A percentile compares a stretch with the other conserved stretches of the same genome.
phyloP scores from a whole-genome alignment of 1,284 basidiomycete genomes.

The Testicularia cyperi region DNA sequence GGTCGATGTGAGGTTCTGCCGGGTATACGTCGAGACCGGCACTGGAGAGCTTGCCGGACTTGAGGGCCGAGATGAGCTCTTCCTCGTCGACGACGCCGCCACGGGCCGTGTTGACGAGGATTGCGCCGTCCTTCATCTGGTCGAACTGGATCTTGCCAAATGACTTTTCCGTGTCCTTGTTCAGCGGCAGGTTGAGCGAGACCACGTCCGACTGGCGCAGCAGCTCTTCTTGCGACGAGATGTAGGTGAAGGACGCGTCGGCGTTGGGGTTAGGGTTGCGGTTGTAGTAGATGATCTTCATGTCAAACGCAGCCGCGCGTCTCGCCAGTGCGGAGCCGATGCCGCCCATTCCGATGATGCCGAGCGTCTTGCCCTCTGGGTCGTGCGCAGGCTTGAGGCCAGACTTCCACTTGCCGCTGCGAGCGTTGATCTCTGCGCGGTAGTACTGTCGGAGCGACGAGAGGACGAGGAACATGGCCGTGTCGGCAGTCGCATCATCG shows the following conservation, averaged over 20 bases:
- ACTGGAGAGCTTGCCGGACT: constrained; percentile 62
- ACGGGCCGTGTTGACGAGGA: constrained; percentile 64
- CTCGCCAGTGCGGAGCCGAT: constrained; percentile 52
- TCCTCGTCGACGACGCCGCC: constrained; percentile 63
- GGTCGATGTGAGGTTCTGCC: constrained; percentile 34
- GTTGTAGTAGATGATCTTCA: constrained; percentile 56
- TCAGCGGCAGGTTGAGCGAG: constrained; percentile 64
- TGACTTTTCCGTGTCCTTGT: constrained; percentile 59
- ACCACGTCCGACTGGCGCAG: constrained; percentile 62
- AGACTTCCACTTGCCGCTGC: constrained; percentile 42
- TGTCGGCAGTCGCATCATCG: constrained; percentile 53
- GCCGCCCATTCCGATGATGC: constrained; percentile 54
- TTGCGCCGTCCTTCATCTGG: constrained; percentile 60
- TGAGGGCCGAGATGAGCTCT: constrained; percentile 45
- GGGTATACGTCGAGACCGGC: constrained; percentile 85
- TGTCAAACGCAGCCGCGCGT: constrained; percentile 50
- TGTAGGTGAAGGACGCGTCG: constrained; percentile 27
- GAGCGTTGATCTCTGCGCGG: constrained; percentile 40
- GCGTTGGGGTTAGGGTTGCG: constrained; percentile 40
- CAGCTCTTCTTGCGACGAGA: constrained; percentile 59
- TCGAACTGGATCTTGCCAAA: constrained; percentile 60
- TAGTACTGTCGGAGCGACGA: constrained; percentile 49
- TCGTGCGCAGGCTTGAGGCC: constrained; percentile 45
- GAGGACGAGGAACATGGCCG: constrained; percentile 54
- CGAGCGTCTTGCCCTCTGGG: constrained; percentile 46